Percentiles rank a stretch among this genome's conserved stretches.
These are phyloP conservation scores for Astrothelium subdiscretum DNA, from an alignment of 495 filamentous ascomycete species.

Conservation along the genomic window DNA sequence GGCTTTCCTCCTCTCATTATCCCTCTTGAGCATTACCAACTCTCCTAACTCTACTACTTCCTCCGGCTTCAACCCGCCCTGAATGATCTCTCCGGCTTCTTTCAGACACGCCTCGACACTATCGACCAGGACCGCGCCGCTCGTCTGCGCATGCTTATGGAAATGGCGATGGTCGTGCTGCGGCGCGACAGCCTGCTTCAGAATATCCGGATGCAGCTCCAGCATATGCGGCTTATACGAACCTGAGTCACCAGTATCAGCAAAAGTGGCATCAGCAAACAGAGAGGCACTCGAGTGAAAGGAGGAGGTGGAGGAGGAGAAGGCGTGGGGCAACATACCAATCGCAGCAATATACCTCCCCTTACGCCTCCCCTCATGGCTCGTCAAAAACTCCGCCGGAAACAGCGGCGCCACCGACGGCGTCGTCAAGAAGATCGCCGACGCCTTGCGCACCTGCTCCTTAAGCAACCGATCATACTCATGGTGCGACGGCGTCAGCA, in stretches of 20 bases:
- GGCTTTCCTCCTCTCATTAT: conserved; percentile 24
- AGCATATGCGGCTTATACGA: conserved; percentile 77
- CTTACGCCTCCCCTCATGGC: conserved; percentile 56
- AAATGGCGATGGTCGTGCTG: conserved; percentile 43
- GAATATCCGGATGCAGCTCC: conserved; percentile 66
- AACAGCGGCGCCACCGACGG: conserved; percentile 50
- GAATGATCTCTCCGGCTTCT: conserved; percentile 82
- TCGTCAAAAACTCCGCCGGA: conserved; percentile 51
- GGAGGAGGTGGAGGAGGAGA: neutral
- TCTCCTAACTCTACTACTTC: conserved; percentile 83
- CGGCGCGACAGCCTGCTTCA: conserved; percentile 54
- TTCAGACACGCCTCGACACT: conserved; percentile 64
- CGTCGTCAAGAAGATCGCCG: conserved; percentile 76
- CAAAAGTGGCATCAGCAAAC: too few species aligned
- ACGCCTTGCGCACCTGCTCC: conserved; percentile 53
- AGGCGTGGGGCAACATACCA: neutral
- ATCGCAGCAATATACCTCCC: conserved; percentile 70
- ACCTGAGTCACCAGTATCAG: too few species aligned
- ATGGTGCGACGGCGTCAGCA: conserved; percentile 57
- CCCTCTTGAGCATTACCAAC: conserved; percentile 56
- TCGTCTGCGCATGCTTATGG: conserved; percentile 58
- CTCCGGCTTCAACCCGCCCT: conserved; percentile 55
- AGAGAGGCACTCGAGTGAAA: too few species aligned
- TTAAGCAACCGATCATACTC: conserved; percentile 59
- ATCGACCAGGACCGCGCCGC: conserved; percentile 75